Base-by-base conservation (phyloP, 208 protist species). In the Borovskyia barvae region DNA sequence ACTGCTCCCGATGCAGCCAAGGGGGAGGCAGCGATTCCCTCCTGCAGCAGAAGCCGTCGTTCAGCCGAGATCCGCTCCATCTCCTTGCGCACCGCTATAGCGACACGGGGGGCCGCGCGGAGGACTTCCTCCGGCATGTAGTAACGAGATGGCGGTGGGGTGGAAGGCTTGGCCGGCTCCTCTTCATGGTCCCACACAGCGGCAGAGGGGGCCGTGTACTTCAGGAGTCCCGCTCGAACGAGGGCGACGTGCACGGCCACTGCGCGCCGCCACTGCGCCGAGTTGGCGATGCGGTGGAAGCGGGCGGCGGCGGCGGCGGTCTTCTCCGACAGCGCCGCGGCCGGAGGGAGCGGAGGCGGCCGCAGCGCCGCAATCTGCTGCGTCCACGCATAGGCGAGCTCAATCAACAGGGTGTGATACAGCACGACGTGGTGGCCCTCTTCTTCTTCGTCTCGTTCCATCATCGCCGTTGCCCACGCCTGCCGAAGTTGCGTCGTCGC, bases 371-470 rank as follows among this genome's bases (percentile, higher is more conserved):
- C 51, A 24, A 86, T 33, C 17, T 87, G 74, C 32, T 56, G 52
- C 33, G 67, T 82, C 67, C 76, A 91, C n/a, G 45, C 68, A 48
- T 80, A 91, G 15, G 77, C 52, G 22, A 91, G 45, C 53, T 85
- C 74, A 20, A 85, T 64, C 28, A 91, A 12, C 41, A 91, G 49
- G 8, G 75, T 60, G 49, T 81, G 77, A 20, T 53, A 29, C 3
- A 62, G 43, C 1, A 5, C 12, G 0, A 32, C 19, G 33, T 6
- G 6, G 33, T 46, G 4, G 33, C 17, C n/a, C 22, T 37, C 7
- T 30, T 46, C 11, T 58, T 26, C 17, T 32, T 39, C 20, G 14
- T 5, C n/a, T 32, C 22, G 17, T 50, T 29, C n/a, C 5, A n/a
- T n/a, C n/a, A n/a, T n/a, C n/a, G n/a, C n/a, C n/a, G n/a, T 17